phyloP scores from a whole-genome alignment of 164 flowering plant species.

The Berberis thunbergii region DNA sequence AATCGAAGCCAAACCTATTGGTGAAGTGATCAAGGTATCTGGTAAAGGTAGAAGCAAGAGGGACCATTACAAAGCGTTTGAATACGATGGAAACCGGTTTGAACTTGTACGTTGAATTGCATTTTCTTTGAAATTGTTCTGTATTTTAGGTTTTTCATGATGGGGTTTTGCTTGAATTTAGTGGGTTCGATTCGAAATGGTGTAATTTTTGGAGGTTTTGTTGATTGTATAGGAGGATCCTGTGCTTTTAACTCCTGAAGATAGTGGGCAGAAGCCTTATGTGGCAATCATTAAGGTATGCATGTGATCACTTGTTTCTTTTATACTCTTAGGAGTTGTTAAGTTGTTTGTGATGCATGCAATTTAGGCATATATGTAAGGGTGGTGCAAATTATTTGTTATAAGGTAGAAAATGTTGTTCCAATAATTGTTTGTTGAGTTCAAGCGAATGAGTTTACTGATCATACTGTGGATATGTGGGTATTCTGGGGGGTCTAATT shows the following conservation, averaged over 20 bases:
- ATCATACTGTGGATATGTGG: not conserved
- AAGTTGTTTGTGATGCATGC: not conserved
- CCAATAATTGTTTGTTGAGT: not conserved
- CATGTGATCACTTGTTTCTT: not conserved
- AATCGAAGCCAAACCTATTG: constrained; percentile 32
- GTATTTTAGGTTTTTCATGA: not conserved
- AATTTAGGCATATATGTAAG: too few species aligned
- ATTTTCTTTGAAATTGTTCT: not conserved
- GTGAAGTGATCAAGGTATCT: constrained; percentile 41
- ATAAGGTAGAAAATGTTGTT: too few species aligned
- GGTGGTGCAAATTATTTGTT: too few species aligned
- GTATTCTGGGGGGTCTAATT: not conserved
- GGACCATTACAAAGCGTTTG: constrained; percentile 50
- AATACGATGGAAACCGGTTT: constrained; percentile 52
- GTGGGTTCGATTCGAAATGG: not conserved
- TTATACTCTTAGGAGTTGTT: not conserved
- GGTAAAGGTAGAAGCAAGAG: constrained; percentile 51
- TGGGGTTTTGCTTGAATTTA: not conserved
- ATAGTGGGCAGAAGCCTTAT: constrained; percentile 66
- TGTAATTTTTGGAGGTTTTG: not conserved
- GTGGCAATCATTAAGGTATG: constrained; percentile 92
- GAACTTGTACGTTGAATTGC: constrained; percentile 38
- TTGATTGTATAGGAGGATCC: constrained; percentile 67
- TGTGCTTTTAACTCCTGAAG: constrained; percentile 76
- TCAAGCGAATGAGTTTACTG: not conserved